Evolutionary conservation across 805 yeast genomes (phyloP), one percentile per base, ranked within the genome.

Genomic region (Starmerella vitae): DNA sequence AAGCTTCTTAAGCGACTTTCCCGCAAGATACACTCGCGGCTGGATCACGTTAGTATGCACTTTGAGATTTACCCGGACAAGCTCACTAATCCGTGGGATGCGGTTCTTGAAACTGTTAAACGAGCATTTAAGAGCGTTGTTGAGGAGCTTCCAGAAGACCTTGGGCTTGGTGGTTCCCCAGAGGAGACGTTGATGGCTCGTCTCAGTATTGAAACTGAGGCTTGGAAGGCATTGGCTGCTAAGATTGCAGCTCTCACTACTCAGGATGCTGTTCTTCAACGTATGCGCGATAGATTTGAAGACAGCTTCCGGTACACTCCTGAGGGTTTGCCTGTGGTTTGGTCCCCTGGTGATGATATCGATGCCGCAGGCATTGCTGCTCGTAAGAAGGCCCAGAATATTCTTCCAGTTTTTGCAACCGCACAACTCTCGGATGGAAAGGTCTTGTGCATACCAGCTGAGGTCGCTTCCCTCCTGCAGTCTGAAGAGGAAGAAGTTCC

Each of bases 281-380:
- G 83, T 20, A 59, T 88, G 54, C 75, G 82, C 54, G 93, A 82
- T 43, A 64, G 72, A 42, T 88, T 91, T 61, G 96, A 88, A 50
- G 82, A 76, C 41, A 64, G 60, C 31, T 88, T 91, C 63, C 68
- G 88, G 50, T 91, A 80, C 56, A 95, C 85, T 56, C 76, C 70
- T 26, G 70, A 76, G 44, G 93, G 86, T 3, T 59, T 83, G 21
- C 98, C 98, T 12, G 69, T 74, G 28, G 65, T 86, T 24, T 88
- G 93, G 81, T 74, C 72, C 47, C 76, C 74, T 39, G 70, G 77
- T 22, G 66, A 65, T 30, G 93, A 86, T 49, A 71, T 91, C 42
- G 93, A 85, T 41, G 57, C 58, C 2, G 69, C 70, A 14, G 88
- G 74, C 52, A 64, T 66, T 28, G 59, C 63, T 14, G 78, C 96